Percentiles rank a stretch among this genome's conserved stretches.
Evolutionary conservation across 345 rosid genomes (phyloP).

Genomic region (Salix purpurea): DNA sequence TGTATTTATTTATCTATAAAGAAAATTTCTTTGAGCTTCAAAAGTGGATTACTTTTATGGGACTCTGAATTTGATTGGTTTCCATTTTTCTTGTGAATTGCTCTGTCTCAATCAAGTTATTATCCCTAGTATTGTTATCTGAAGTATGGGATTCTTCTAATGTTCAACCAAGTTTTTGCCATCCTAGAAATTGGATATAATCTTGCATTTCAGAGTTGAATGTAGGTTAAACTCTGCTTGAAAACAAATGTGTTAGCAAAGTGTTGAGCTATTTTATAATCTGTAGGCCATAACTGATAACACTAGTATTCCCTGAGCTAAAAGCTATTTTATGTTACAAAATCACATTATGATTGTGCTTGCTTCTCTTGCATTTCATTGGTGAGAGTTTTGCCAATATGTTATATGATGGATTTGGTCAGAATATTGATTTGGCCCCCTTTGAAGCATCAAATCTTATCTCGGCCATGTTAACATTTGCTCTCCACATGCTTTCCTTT

Average conservation of each 20-base stretch:
- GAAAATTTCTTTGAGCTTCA: not conserved
- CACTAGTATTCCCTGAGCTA: not conserved
- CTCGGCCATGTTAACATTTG: not conserved
- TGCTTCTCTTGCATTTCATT: not conserved
- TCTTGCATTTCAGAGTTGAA: not conserved
- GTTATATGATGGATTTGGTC: not conserved
- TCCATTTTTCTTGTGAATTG: not conserved
- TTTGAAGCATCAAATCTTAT: not conserved
- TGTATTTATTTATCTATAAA: constrained; percentile 25
- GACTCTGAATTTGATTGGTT: not conserved
- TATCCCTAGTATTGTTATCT: not conserved
- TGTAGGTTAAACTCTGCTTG: too few relatives aligned
- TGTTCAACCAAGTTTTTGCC: not conserved
- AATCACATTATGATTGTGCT: not conserved
- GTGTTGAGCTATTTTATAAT: not conserved
- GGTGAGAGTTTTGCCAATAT: not conserved
- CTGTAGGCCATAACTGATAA: not conserved
- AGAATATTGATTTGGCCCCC: not conserved
- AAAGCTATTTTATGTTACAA: not conserved
- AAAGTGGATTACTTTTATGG: not conserved
- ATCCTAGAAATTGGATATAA: not conserved
- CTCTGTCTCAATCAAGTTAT: not conserved
- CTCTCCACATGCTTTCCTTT: not conserved
- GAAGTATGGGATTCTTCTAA: not conserved
- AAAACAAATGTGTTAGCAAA: not conserved